A percentile compares a stretch with the other conserved stretches of the same genome.
Conservation (phyloP, 768 basidiomycete species). For the Exsudoporus frostii region DNA sequence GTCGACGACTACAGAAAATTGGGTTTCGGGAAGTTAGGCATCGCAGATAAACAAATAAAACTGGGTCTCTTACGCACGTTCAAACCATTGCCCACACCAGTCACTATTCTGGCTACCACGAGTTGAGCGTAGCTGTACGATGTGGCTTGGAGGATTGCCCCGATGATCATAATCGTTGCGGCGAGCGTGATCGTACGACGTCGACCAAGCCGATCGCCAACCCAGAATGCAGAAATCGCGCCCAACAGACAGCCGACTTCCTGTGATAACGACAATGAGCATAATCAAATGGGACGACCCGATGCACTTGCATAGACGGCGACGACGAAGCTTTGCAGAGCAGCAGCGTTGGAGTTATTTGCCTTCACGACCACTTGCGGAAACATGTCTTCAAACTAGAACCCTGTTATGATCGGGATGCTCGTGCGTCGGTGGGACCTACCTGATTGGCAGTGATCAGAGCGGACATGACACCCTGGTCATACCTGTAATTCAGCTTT, state of each 20-base stretch:
- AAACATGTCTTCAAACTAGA: background rate
- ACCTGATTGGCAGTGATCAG: background rate
- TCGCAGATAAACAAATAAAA: background rate
- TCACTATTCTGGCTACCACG: background rate
- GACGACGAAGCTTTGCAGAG: background rate
- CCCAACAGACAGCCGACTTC: background rate
- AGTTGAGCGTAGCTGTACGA: background rate
- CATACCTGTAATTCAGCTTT: background rate
- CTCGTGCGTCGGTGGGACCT: background rate
- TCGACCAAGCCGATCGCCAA: background rate
- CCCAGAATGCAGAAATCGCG: background rate
- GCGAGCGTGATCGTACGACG: background rate
- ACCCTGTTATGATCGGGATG: background rate
- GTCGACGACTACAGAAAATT: background rate
- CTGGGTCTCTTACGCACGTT: background rate
- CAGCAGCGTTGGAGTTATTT: background rate
- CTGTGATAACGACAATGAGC: background rate
- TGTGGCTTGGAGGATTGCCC: background rate
- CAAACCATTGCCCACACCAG: background rate
- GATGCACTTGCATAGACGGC: background rate
- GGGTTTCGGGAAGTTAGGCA: background rate
- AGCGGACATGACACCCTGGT: background rate
- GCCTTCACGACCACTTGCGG: background rate
- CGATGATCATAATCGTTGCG: background rate
- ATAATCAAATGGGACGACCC: background rate